Evolutionary conservation across 176 grass and related monocot species (phyloP), one percentile per base, ranked within the genome.

Genomic region (Aechmea fasciata): DNA sequence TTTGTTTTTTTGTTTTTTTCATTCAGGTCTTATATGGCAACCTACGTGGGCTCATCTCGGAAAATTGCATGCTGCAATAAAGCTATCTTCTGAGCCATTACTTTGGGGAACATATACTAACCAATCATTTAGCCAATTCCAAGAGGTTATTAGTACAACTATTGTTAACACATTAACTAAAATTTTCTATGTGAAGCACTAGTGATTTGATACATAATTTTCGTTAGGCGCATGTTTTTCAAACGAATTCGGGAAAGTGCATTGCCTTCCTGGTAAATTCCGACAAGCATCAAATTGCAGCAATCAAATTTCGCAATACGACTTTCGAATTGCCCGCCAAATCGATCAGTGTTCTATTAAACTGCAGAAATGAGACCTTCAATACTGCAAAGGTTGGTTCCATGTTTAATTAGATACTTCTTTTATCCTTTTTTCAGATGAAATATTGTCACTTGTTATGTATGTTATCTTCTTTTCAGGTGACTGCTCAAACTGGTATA

Each of bases 21-120:
- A 79, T 79, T 2, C 20, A 97, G 89, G 93, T 64, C 68, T 97
- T 10, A 83, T 97, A 71, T 92, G 93, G 93, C 77, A 67, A 85
- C 86, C 93, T 62, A 85, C 86, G 77, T 97, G 93, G 93, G 89
- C 57, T n/a, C 93, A 97, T 85, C 81, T 97, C 2, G 90, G 75
- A 75, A 79, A 92, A 79, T 47, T 97, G 64, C 93, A 97, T 92
- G 71, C 81, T 47, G 86, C 80, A 71, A 50, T 97, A 28, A 89
- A 85, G 51, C 73, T 72, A 25, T 83, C 68, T 48, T 82, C 84
- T 49, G 83, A 90, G 13, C 69, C 86, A 41, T 73, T 97, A 68
- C 71, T 97, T 61, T 83, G 69, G 19, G 93, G 93, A 74, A 85
- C 52, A 10, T 83, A 97, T 73, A 84, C 81, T 61, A 85, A 71